Base-by-base conservation (phyloP, 2,329 filamentous ascomycete genomes). In the Cytospora piceicola region DNA sequence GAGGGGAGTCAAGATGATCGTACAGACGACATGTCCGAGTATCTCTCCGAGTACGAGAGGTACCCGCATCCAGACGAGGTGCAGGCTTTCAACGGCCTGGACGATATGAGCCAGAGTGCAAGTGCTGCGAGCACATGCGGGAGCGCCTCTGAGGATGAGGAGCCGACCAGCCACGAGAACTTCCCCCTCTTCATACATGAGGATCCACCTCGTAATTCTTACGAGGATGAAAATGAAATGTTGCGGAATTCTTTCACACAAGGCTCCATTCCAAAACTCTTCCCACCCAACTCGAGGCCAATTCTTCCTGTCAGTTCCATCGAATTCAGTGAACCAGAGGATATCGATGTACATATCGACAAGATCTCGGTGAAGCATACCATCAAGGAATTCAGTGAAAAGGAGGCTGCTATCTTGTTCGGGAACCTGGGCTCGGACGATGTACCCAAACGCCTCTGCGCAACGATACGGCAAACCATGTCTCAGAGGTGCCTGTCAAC, bases 1-100 rank as follows among this genome's bases (percentile, higher is more conserved):
- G 81, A 79, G 68, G 83, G 85, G 72, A 83, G 81, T 68, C 81
- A 85, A 70, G 82, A 84, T 63, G 82, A 76, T 60, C 77, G 76
- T 64, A 76, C 59, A 22, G 60, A 60, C 30, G 60, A 63, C 57
- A 66, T 68, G 52, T 66, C 63, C 24, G 66, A 68, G 34, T 65
- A 56, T n/a, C 64, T 66, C 51, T 60, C 66, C 15, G 66, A 66
- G 14, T 51, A 57, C 22, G 66, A 68, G 39, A 65, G 66, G 15
- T 67, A 67, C 51, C 77, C 80, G 52, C 80, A 78, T 24, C 75
- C 81, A 32, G 83, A 85, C 62, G 84, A 86, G 67, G 78, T 83
- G 7, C 81, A 83, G 58, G 85, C 82, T 70, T 74, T 85, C 54
- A 75, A 78, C 20, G 83, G 83, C 32, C 81, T 85, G 49, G 78